Base-by-base conservation (phyloP, 257 asterid species). In the Solanum chiquidenum region DNA sequence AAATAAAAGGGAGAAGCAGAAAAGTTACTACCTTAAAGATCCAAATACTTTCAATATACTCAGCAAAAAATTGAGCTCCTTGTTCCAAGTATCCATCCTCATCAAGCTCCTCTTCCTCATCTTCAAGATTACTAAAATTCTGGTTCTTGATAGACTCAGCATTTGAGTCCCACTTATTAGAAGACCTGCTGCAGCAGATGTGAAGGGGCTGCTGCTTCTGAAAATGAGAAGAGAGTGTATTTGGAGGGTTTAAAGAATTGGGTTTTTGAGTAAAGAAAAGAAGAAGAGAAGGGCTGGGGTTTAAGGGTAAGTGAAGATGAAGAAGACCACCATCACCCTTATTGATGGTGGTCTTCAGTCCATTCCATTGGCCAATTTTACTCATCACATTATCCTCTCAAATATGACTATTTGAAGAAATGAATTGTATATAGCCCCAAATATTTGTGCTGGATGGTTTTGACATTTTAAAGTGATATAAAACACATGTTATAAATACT, bases 41-140 rank as follows among this genome's bases (percentile, higher is more conserved):
- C 99, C 98, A 96, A 88, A 96, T 90, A 94, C 95, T 93, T 12
- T 95, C 98, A 40, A 94, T 91, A 79, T 91, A 95, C 73, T 95
- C 98, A 83, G 92, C 92, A 1, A 95, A 87, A 85, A 89, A 91
- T 3, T 89, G 95, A 64, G 40, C 87, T 95, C 94, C 91, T 88
- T 90, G 91, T 75, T 92, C 95, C 86, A 58, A 27, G 58, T 64
- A 84, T 4, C 87, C 92, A 38, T 89, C 92, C 52, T 68, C 83
- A 16, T 87, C 90, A 10, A 86, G 90, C 25, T 80, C 91, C 69
- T 88, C 94, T n/a, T 74, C 86, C 14, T 71, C 87, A 11, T 35
- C 88, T 35, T 79, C 86, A 44, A 46, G 5, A 49, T 49, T 9
- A 27, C 2, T 79, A 84, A 89, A 90, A 88, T 49, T 89, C 33